Evolutionary conservation across 306 rosid genomes (phyloP).

Genomic region (Casuarina glauca): DNA sequence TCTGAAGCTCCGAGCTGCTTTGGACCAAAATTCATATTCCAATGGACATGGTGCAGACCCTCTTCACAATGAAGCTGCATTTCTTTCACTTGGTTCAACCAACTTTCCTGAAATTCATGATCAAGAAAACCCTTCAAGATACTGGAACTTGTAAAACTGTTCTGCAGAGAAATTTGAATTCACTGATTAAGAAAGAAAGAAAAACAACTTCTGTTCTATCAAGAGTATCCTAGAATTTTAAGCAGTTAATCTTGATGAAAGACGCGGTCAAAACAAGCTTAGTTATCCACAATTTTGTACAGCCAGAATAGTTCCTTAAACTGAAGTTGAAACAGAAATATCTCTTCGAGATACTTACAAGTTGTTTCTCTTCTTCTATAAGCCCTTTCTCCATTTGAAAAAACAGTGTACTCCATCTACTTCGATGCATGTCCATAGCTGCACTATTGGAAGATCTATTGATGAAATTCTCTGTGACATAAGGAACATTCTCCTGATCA

Average conservation of each 20-base stretch:
- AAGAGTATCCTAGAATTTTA: neutral
- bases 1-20: conserved; percentile 56
- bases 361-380: conserved; percentile 89
- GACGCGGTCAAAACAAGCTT: neutral
- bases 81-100: conserved; percentile 90
- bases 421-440: conserved; percentile 71
- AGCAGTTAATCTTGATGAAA: neutral
- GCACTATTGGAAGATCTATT: conserved; percentile 40
- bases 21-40: conserved; percentile 40
- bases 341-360: conserved; percentile 50
- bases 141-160: neutral
- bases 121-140: conserved; percentile 5
- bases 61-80: conserved; percentile 79
- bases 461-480: conserved; percentile 21
- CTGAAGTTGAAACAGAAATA: neutral
- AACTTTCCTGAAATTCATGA: conserved; percentile 71
- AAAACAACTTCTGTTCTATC: neutral
- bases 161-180: neutral
- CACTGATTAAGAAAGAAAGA: neutral
- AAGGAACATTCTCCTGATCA: conserved; percentile 49
- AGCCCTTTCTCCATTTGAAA: conserved; percentile 87
- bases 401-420: conserved; percentile 76
- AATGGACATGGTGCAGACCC: conserved; percentile 63
- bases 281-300: neutral
- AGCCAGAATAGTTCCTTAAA: neutral